Evolutionary conservation across 2,329 filamentous ascomycete genomes (phyloP), one percentile per base, ranked within the genome.

Genomic region (Fusarium sp.): DNA sequence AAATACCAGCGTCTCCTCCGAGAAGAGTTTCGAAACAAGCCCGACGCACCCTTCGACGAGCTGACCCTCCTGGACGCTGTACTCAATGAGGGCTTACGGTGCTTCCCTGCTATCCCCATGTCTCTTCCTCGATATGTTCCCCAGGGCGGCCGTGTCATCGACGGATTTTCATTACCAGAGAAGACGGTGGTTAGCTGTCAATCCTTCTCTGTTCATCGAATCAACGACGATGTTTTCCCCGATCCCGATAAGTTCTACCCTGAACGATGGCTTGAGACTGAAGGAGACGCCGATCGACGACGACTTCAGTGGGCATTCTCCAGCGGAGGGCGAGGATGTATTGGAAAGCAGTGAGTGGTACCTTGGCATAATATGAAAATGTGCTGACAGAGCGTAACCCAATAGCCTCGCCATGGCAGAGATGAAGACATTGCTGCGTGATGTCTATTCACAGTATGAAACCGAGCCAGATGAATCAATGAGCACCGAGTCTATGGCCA

Each of bases 211-310:
- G 84, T 91, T 37, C 89, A 92, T 72, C 86, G 87, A 22, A 84
- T 90, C 65, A 88, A 92, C 72, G 80, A 83, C 12, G 87, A 91
- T 65, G 92, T 95, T 2, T 98, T 97, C 80, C 91, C 92, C 1
- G 88, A 95, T 50, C 93, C 95, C 0, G 93, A 97, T 69, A 83
- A 82, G 7, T 98, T 95, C 79, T 87, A 92, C 60, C 95, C 95
- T 0, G 93, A 96, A 66, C 89, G 96, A 75, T 98, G 95, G 95
- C 89, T 98, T 73, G 90, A 88, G 17, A 87, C 88, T 10, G 88
- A 92, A 54, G 94, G 94, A 3, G 94, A 96, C 76, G 88, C 92
- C 68, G 93, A 96, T 76, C 86, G 90, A 66, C 89, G 89, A 74
- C 84, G 89, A 50, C 78, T 90, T 9, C 89, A 92, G 77, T 93